Evolutionary conservation across 495 filamentous ascomycete species (phyloP).

Genomic region (Neurospora sp.): DNA sequence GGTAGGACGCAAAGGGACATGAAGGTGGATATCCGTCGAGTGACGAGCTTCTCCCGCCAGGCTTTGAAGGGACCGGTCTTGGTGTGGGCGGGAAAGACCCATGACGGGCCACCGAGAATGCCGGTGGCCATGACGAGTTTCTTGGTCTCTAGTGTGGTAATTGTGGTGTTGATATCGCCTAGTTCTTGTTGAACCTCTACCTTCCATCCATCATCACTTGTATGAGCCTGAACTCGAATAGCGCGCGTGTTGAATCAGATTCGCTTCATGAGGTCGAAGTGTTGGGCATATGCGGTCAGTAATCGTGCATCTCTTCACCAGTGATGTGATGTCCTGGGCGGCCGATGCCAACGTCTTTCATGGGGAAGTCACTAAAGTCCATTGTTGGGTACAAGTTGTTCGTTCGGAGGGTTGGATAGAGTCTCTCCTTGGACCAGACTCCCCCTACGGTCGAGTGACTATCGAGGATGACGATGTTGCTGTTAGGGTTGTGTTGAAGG

Average conservation of each 20-base stretch:
- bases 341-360: slow-evolving; percentile 50
- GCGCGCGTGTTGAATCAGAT: slow-evolving; percentile 24
- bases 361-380: slow-evolving; percentile 64
- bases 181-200: not conserved
- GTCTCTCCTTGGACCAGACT: slow-evolving; percentile 38
- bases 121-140: slow-evolving; percentile 67
- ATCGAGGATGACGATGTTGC: slow-evolving; percentile 40
- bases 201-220: slow-evolving; percentile 3
- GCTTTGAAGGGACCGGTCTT: slow-evolving; percentile 17
- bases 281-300: slow-evolving; percentile 24
- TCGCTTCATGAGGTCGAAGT: slow-evolving; percentile 20
- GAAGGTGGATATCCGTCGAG: slow-evolving; percentile 32
- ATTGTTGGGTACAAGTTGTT: slow-evolving; percentile 50
- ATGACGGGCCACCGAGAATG: slow-evolving; percentile 56
- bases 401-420: slow-evolving; percentile 51
- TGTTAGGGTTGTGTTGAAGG: slow-evolving; percentile 28
- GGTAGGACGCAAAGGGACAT: slow-evolving; percentile 16
- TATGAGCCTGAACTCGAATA: not conserved
- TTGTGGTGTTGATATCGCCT: not conserved
- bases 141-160: slow-evolving; percentile 3
- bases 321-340: slow-evolving; percentile 38
- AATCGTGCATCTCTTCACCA: slow-evolving; percentile 22
- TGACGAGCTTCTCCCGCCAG: slow-evolving; percentile 35
- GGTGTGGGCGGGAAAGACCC: slow-evolving; percentile 43
- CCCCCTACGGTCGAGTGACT: slow-evolving; percentile 33